Base-by-base conservation (phyloP, 164 flowering plant species). In the Saururus chinensis region DNA sequence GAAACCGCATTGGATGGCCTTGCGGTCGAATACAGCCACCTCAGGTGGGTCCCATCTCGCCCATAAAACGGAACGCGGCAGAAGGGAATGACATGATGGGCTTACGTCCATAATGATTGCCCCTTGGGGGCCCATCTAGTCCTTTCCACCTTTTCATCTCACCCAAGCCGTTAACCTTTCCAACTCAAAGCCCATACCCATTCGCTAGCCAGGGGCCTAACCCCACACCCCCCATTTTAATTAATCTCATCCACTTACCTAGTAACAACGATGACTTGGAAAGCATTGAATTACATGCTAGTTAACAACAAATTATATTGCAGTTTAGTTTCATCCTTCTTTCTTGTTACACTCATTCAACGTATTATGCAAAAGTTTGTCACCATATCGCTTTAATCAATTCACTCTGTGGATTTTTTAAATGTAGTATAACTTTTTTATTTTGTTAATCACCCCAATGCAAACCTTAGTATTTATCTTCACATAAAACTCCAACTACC, bases 1-100 rank as follows among this genome's bases (percentile, higher is more conserved):
- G 74, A 71, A 74, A 65, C 80, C 64, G 81, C 84, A 77, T 77
- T 62, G 54, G 71, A 14, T 55, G 64, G 64, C 66, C 68, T 74
- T 74, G 75, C 76, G 63, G 73, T 65, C 16, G 64, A 64, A 61
- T 62, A 65, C 72, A 75, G 69, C 73, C 75, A 72, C 52, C 75
- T 4, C 49, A 61, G 64, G 25, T 19, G 25, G 63, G 53, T 16
- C 53, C 57, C 57, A 55, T 30, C 57, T 24, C 30, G 14, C 24
- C 35, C 11, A 17, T 24, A 55, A 21, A 24, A 24, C 57, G 57
- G 57, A 24, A 60, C 65, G 60, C 55, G 69, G 60, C 59, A 59
- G 60, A 63, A 63, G 65, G 64, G 55, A 59, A n/a, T 60, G 59
- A 22, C 35, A 68, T 76, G 72, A 70, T 76, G 70, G n/a, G 25